These are phyloP conservation scores for Carpinus viminea DNA, from an alignment of 306 rosid species.

Conservation along the genomic window DNA sequence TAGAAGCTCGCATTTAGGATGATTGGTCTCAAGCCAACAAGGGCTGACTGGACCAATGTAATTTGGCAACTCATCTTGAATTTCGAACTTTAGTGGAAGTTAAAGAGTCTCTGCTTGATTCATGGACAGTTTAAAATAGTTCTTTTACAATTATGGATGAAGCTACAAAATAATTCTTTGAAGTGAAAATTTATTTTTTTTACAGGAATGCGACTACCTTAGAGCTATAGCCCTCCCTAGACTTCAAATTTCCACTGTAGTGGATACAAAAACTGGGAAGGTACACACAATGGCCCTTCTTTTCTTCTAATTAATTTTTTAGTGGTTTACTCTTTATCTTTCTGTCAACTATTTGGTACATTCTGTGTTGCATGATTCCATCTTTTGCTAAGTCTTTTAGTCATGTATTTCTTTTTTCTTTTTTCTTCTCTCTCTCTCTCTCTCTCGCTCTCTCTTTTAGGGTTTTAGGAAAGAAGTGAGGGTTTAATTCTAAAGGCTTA, in stretches of 20 bases:
- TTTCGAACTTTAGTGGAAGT: conserved; percentile 1
- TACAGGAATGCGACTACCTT: conserved; percentile 93
- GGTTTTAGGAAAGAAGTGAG: background rate
- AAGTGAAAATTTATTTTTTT: conserved; percentile 22
- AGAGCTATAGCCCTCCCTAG: conserved; percentile 80
- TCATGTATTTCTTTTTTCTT: background rate
- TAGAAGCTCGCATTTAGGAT: background rate
- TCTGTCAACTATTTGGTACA: background rate
- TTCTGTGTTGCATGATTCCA: background rate
- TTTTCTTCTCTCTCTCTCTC: background rate
- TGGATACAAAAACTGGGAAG: conserved; percentile 92
- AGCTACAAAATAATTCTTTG: conserved; percentile 24
- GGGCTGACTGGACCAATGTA: conserved; percentile 10
- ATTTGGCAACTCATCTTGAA: background rate
- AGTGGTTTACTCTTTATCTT: background rate
- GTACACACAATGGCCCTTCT: conserved; percentile 34
- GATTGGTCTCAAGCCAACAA: conserved; percentile 4
- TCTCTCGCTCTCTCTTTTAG: too few species aligned
- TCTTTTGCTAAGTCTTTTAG: background rate
- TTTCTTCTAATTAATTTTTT: conserved; percentile 24
- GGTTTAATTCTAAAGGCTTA: background rate
- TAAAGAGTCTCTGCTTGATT: conserved; percentile 10
- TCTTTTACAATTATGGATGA: conserved; percentile 12
- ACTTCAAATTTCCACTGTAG: conserved; percentile 86
- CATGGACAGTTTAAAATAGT: conserved; percentile 8